Evolutionary conservation across 2,329 filamentous ascomycete species (phyloP), one percentile per base, ranked within the genome.

Genomic region (Sarocladium kiliense): DNA sequence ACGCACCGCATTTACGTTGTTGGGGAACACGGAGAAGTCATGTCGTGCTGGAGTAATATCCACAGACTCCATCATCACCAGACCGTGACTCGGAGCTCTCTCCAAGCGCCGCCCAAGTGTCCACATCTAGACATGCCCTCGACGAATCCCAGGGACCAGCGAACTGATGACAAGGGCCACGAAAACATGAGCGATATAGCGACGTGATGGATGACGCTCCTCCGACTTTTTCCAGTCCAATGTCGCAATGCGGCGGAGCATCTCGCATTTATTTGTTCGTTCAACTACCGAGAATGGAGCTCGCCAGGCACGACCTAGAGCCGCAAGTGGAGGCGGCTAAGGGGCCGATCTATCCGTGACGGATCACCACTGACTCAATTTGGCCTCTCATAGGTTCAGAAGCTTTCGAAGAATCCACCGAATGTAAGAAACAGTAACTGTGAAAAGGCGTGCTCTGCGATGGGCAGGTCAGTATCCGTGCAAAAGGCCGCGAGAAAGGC

Each of bases 11-110:
- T 14, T 27, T n/a, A 16, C 44, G 18, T 12, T 51, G 47, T 51
- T 51, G 47, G 47, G 47, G 47, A 51, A 51, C 36, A 32, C 47
- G 47, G 47, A 47, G 44, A 47, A 51, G 27, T 23, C 47, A 51
- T 10, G 12, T 21, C 18, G 16, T 14, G 30, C 27, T 51, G 47
- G 27, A 36, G 30, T 5, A 34, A n/a, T 36, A 3, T 14, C 19
- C 47, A 36, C 18, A 32, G 25, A 16, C 14, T 32, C 47, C 47
- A 51, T 32, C 27, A 5, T 51, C 3, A 16, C 7, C 26, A 10
- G 9, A 16, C 3, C 6, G 19, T 34, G 47, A 10, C 26, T 27
- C 14, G 25, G 30, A 26, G 16, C 6, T 10, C 44, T 12, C 12
- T 14, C 4, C 36, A 19, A 16, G n/a, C 36, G 30, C 30, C 7